Evolutionary conservation across 78 protist genomes (phyloP).

Genomic region (Diacronema lutheri): DNA sequence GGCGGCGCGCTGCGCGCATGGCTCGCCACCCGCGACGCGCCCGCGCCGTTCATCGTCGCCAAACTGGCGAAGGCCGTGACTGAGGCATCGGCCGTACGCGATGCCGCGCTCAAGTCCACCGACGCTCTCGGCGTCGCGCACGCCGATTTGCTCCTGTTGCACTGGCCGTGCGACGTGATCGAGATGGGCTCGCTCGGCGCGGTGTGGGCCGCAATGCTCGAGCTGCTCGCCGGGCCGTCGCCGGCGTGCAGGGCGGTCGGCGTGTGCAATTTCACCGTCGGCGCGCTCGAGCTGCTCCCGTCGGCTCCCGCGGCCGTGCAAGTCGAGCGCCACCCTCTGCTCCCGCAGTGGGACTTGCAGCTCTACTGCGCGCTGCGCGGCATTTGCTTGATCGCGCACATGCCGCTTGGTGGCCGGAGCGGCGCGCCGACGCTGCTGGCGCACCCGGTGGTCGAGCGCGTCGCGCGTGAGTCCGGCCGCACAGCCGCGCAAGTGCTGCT

Average conservation of each 20-base stretch:
- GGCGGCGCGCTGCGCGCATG: background rate
- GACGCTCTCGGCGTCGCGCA: background rate
- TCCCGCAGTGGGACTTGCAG: background rate
- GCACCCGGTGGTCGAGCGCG: background rate
- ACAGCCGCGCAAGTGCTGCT: background rate
- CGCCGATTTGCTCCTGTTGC: background rate
- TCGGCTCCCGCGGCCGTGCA: background rate
- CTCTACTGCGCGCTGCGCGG: background rate
- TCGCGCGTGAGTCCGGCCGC: background rate
- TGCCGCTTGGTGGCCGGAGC: background rate
- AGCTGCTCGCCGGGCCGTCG: background rate
- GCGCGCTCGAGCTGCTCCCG: background rate
- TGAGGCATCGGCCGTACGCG: background rate
- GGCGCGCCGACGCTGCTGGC: background rate
- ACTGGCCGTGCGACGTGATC: background rate
- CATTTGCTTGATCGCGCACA: background rate
- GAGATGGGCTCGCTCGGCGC: background rate
- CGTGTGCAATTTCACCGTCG: background rate
- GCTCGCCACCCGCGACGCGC: too few relatives aligned
- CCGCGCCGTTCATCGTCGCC: background rate
- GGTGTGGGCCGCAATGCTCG: background rate
- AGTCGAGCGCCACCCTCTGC: conserved; percentile 20
- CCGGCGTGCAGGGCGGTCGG: background rate
- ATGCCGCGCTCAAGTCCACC: too few relatives aligned
- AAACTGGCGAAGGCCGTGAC: background rate